phyloP scores from a whole-genome alignment of 2,329 filamentous ascomycete species.

The Aspergillus tubingensis region DNA sequence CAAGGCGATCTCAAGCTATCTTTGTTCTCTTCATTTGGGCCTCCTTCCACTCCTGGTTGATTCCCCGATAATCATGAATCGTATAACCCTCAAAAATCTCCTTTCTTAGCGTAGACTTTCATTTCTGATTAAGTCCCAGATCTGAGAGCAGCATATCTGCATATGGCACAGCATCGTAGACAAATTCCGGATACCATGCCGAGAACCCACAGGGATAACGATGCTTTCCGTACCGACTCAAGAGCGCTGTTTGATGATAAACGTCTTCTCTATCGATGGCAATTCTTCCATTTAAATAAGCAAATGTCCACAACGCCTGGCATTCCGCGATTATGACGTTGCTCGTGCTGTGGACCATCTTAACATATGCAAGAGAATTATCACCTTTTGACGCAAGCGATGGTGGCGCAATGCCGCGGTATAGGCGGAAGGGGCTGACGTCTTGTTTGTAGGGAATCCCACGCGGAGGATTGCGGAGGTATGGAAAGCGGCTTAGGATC shows the following conservation, averaged over 20 bases:
- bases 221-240: background rate
- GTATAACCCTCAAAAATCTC: conserved; percentile 19
- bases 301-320: too few species aligned
- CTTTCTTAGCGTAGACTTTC: background rate
- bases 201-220: conserved; percentile 6
- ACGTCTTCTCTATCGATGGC: background rate
- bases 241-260: background rate
- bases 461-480: too few species aligned
- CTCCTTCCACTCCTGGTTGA: too few species aligned
- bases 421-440: conserved; percentile 4
- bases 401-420: conserved; percentile 3
- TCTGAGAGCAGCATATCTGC: conserved; percentile 1
- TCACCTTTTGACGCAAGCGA: background rate
- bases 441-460: conserved; percentile 4
- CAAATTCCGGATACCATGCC: conserved; percentile 1
- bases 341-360: too few species aligned
- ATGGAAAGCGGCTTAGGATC: too few species aligned
- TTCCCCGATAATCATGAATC: conserved; percentile 9
- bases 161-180: conserved; percentile 1
- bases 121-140: background rate
- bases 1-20: too few species aligned
- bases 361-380: too few species aligned
- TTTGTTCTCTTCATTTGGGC: too few species aligned
- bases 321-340: too few species aligned
- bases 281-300: too few species aligned